Evolutionary conservation across 495 filamentous ascomycete genomes (phyloP).

Genomic region (Cenococcum geophilum): DNA sequence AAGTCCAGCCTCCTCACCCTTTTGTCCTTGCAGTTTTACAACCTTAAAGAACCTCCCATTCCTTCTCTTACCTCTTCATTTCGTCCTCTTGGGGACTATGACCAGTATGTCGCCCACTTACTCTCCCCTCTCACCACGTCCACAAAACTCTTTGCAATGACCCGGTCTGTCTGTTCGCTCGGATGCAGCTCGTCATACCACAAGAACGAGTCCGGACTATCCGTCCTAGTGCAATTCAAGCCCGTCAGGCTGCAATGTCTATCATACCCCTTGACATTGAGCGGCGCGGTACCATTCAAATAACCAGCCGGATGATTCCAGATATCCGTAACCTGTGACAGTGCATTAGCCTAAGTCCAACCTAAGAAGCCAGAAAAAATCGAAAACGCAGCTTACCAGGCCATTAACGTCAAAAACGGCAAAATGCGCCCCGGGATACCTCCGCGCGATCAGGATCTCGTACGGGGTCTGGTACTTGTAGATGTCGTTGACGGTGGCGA

Average conservation of each 20-base stretch:
- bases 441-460: conserved; percentile 45
- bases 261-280: conserved; percentile 56
- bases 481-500: conserved; percentile 54
- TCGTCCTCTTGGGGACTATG: background rate
- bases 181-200: conserved; percentile 65
- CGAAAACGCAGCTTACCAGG: conserved; percentile 39
- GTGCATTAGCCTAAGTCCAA: background rate
- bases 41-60: too few species aligned
- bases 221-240: conserved; percentile 28
- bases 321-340: conserved; percentile 52
- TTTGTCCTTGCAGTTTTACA: too few species aligned
- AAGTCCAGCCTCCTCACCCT: too few species aligned
- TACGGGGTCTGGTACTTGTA: conserved; percentile 56
- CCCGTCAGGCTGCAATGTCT: conserved; percentile 47
- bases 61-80: too few species aligned
- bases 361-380: background rate
- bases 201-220: conserved; percentile 42
- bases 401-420: conserved; percentile 59
- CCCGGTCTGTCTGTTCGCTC: conserved; percentile 48
- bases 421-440: conserved; percentile 56
- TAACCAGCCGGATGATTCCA: conserved; percentile 52
- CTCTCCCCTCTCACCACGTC: conserved; percentile 53
- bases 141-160: conserved; percentile 56
- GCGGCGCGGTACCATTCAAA: conserved; percentile 51
- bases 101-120: conserved; percentile 53